Conservation (phyloP, 2,329 filamentous ascomycete species). For the Onygenales sp. region DNA sequence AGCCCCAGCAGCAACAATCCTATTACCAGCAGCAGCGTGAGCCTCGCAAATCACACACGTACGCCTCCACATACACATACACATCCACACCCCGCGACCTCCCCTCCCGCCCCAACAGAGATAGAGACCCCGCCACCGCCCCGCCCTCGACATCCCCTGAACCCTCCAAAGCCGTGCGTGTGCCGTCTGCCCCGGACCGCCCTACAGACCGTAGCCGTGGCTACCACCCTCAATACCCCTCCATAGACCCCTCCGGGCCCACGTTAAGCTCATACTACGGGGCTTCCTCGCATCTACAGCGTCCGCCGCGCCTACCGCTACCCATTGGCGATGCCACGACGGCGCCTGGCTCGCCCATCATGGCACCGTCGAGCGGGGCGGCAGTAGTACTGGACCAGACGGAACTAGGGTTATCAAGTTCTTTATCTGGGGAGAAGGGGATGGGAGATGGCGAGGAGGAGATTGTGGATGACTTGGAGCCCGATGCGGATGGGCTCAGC, state of each 20-base stretch:
- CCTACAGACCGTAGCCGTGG: background rate
- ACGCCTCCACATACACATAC: no score
- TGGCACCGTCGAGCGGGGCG: constrained; percentile 56
- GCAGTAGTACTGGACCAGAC: constrained; percentile 14
- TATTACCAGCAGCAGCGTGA: constrained; percentile 8
- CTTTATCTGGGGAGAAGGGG: background rate
- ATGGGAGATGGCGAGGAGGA: constrained; percentile 45
- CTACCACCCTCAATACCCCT: constrained; percentile 10
- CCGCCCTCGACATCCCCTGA: constrained; percentile 18
- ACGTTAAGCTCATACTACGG: constrained; percentile 40
- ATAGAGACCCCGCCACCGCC: background rate
- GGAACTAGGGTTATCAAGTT: constrained; percentile 23
- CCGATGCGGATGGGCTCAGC: constrained; percentile 28
- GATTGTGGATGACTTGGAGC: constrained; percentile 62
- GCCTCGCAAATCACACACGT: no score
- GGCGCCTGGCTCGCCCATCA: constrained; percentile 81
- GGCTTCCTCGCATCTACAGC: constrained; percentile 32
- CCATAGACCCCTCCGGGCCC: constrained; percentile 33
- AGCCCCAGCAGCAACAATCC: constrained; percentile 10
- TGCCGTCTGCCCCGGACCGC: constrained; percentile 21
- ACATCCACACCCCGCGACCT: background rate
- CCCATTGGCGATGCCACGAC: constrained; percentile 89
- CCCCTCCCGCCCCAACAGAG: background rate
- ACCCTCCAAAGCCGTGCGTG: constrained; percentile 30
- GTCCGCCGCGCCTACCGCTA: constrained; percentile 79